Base-by-base conservation (phyloP, 805 yeast species). In the Spathaspora hagerdaliae region DNA sequence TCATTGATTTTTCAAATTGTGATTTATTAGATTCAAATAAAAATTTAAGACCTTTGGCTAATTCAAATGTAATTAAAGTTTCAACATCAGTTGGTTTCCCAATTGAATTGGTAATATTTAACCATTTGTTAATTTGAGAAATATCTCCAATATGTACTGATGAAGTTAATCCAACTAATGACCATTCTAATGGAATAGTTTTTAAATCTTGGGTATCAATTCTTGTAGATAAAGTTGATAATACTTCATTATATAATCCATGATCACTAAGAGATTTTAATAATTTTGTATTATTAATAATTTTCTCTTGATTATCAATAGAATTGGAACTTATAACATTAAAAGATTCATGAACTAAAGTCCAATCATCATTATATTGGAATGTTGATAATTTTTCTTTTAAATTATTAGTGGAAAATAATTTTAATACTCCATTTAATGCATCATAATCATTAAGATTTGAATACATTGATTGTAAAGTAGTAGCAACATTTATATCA, bases 361-460 rank as follows among this genome's bases (percentile, higher is more conserved):
- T 75, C 96, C 97, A 90, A 55, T 85, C 85, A 36, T 87, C 89
- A 41, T 87, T 83, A 53, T 87, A 90, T 53, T 89, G 94, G 43
- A 92, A 81, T 47, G 88, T 88, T 6, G 82, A 71, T 26, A 91
- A 75, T 58, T 88, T 87, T 49, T 90, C 91, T n/a, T 79, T 77
- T 38, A 89, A 65, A 51, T 81, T 79, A 36, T 81, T 78, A 0
- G 85, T 77, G 0, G 96, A 81, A 53, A 87, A 84, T 48, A 76
- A 76, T 48, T 87, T 82, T 46, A 91, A 67, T 5, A 88, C 81
- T 19, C 99, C 99, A 58, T 87, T 91, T 31, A 94, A 71, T 0
- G 96, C 83, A 67, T 94, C 99, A 33, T 83, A 75, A 57, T 95
- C 99, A 55, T 89, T 92, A 41, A 94, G 80, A 46, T 81, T 85